Base-by-base conservation (phyloP, 208 protist species). In the Trypanosoma lewisi region DNA sequence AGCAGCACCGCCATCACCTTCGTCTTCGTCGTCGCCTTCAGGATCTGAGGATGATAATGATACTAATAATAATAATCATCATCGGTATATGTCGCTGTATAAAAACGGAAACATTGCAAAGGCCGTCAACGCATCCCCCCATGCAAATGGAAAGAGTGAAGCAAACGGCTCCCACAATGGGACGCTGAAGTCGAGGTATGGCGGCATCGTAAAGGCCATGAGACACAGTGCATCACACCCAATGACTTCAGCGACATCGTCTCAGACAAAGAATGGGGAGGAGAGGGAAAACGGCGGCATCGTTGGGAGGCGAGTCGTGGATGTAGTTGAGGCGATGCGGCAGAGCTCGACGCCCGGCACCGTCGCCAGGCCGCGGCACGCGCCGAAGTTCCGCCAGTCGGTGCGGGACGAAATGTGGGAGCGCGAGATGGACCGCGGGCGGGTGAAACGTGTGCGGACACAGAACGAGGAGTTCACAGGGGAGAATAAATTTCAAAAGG, bases 371-470 rank as follows among this genome's bases (percentile, higher is more conserved):
- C 80, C 76, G 3, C 52, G 49, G 16, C 57, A 75, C 30, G 80
- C 83, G 25, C 79, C 77, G 9, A 82, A 80, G 75, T 94, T 96
- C 37, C 78, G 84, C 68, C 86, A 94, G 72, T 77, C 72, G 42
- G 78, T 91, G 16, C 73, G 78, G 17, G 90, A 96, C 66, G 58
- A 76, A 17, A 56, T 88, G 65, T 96, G 87, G 85, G 86, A 96
- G 70, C 82, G 70, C 56, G 85, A 85, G 63, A 92, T 96, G 84
- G 90, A 96, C 57, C 72, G 78, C n/a, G 90, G 90, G 9, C 83
- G 74, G 31, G 58, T 85, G 47, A 96, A 96, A 74, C 91, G 87
- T 73, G 81, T 92, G 17, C 41, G 57, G 17, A 14, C 11, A 80
- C 82, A 80, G 47, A 17, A 9, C 9, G 77, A 76, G 4, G 67